Evolutionary conservation across 495 filamentous ascomycete genomes (phyloP), one percentile per base, ranked within the genome.

Genomic region (Gamarada debralockiae): DNA sequence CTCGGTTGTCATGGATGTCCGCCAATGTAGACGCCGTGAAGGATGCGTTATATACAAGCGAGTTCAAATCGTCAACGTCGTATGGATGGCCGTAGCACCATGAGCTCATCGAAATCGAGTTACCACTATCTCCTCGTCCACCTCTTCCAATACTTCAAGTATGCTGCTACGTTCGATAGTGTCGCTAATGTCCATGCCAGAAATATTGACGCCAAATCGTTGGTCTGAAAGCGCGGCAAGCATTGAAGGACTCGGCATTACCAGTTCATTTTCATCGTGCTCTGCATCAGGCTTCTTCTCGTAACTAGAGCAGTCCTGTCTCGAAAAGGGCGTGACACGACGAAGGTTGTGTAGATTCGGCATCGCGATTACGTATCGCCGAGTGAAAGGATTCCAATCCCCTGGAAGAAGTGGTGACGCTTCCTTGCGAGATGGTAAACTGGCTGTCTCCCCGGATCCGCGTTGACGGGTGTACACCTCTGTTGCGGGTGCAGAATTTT

Each of bases 401-500:
- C 37, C 23, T 5, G 34, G 17, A n/a, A 15, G 27, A 18, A 40
- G 9, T 18, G 31, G 1, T 8, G n/a, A 13, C 14, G 17, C 31
- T 31, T 7, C 25, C 12, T 51, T 60, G 1, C 47, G 40, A 34
- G 52, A 52, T 46, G 47, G 47, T n/a, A 60, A 29, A 24, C 41
- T 55, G 39, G 21, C 29, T 18, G 27, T 41, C 3, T 33, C 13
- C 21, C 21, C 0, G 45, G 40, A 15, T 31, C 37, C 9, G n/a
- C 37, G 9, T 40, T 21, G n/a, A 21, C n/a, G 1, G 37, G 20
- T 40, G 6, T 17, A n/a, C n/a, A n/a, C n/a, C n/a, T n/a, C n/a
- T n/a, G n/a, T n/a, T n/a, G n/a, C n/a, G n/a, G n/a, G n/a, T n/a
- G n/a, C n/a, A n/a, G n/a, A n/a, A n/a, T n/a, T n/a, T n/a, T n/a